phyloP scores from a whole-genome alignment of 2,329 filamentous ascomycete species.

The Parascedosporium putredinis region DNA sequence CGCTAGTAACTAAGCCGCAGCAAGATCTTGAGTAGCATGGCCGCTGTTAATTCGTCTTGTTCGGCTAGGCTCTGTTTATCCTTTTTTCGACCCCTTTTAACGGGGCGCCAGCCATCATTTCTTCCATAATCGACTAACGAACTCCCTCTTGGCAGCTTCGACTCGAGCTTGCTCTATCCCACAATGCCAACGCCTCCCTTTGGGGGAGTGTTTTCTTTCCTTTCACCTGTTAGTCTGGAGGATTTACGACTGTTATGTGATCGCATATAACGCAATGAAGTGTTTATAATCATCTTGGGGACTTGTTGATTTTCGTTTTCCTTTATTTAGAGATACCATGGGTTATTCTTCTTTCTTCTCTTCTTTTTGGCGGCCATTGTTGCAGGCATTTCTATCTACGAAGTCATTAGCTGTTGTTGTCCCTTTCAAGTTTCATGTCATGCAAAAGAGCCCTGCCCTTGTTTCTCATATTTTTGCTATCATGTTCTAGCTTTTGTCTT shows the following conservation, averaged over 20 bases:
- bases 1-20: not conserved
- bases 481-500: not conserved
- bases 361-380: conserved; percentile 8
- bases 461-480: conserved; percentile 1
- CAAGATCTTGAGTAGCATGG: not conserved
- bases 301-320: conserved; percentile 3
- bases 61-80: not conserved
- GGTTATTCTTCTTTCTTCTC: conserved; percentile 3
- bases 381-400: not conserved
- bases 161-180: no score
- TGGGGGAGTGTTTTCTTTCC: no score
- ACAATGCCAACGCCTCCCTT: no score
- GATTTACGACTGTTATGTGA: not conserved
- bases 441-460: no score
- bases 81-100: not conserved
- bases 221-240: not conserved
- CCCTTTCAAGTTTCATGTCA: not conserved
- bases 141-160: no score
- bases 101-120: not conserved
- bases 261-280: not conserved
- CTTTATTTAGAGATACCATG: conserved; percentile 4
- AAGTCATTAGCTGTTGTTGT: no score
- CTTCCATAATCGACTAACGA: not conserved
- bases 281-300: conserved; percentile 4
- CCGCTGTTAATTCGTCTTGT: not conserved